Evolutionary conservation across 441 rosid genomes (phyloP), one percentile per base, ranked within the genome.

Genomic region (Mallotus repandus): DNA sequence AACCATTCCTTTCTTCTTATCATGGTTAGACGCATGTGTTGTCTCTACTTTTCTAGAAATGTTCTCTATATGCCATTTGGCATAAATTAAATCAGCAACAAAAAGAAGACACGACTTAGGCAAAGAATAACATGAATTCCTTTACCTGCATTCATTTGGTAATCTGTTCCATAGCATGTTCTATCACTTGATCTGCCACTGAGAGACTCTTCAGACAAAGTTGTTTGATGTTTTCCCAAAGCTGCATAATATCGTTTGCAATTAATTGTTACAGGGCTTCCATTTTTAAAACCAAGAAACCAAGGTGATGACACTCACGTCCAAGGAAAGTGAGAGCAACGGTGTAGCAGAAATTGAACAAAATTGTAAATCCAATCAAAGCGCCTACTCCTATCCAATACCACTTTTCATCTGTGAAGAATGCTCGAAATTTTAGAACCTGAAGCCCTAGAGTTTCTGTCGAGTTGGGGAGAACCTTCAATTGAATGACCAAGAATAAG

Each of bases 341-440:
- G 55, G 81, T 76, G 77, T 68, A 88, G 32, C 69, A 43, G 18
- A 80, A 43, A 81, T 93, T 93, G 81, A 87, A 87, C 25, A 93
- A 41, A 15, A 89, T 15, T 5, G 68, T 79, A 79, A 75, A 91
- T 64, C 91, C 96, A 41, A 71, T 22, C 72, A 74, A 48, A 59
- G 88, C 97, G 3, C 89, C 88, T 15, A 86, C 66, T 72, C 92
- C 94, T 10, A 91, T 63, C 98, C 97, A 93, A 78, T 88, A 91
- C 98, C 96, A 91, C 32, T 83, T 72, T 14, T 85, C 79, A 2
- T 85, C 73, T 0, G 82, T 52, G 79, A 85, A 81, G 74, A 91
- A 61, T 19, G 88, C 97, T 1, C 94, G 92, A 62, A 76, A 73
- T 81, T 79, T 73, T 82, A 93, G 41, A 43, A 87, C 63, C 69